Base-by-base conservation (phyloP, 305 asterid genomes). In the Lippia alba region DNA sequence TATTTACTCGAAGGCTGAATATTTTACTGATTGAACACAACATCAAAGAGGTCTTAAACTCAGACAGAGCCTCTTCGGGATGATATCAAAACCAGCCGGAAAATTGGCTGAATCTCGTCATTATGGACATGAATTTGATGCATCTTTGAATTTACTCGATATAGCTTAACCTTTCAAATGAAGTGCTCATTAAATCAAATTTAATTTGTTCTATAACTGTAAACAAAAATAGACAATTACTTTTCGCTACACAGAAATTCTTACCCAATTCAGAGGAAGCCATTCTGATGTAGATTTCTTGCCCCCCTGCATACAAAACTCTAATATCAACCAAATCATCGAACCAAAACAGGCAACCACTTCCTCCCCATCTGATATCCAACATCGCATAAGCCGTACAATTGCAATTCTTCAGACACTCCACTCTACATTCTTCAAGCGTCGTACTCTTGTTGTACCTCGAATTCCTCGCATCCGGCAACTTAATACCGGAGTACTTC, bases 341-440 rank as follows among this genome's bases (percentile, higher is more conserved):
- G 7, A 20, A 67, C 80, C 80, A 71, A 19, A 61, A 48, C 54
- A 79, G 45, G 18, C 83, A 78, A 46, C 83, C 80, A 33, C 33
- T 69, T 19, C 72, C 44, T 45, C 33, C 8, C 5, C n/a, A 1
- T 8, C 61, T 11, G 33, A 75, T 55, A 55, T 75, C 57, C 36
- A 69, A 55, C 0, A 6, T 51, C 11, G 72, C 11, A 9, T 62
- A 75, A 3, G 79, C 75, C 54, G 8, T 61, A 49, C 79, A 69
- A 44, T 59, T 53, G 49, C 75, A 68, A 14, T 69, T 49, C 70
- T 34, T 55, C 4, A 53, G 50, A 44, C 78, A 67, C 56, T 74
- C 69, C 7, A n/a, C 74, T 44, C 12, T 2, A 56, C 79, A 68
- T 11, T 68, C 61, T 16, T 61, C 55, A 6, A 75, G 70, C 6